Base-by-base conservation (phyloP, 805 yeast species). In the Cyberlindnera lachancei region DNA sequence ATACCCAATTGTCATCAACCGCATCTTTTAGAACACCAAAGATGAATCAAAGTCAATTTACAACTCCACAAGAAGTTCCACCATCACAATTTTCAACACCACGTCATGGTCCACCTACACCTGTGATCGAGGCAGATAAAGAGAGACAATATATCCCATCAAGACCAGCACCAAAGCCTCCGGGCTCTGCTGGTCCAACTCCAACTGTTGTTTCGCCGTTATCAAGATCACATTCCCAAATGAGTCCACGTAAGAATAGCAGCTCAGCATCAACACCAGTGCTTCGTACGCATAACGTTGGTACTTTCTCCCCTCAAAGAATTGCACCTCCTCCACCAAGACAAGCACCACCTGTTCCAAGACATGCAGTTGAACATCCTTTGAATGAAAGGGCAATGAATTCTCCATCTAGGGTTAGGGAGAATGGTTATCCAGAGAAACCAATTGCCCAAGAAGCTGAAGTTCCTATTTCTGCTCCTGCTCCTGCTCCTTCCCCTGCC, bases 141-240 rank as follows among this genome's bases (percentile, higher is more conserved):
- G 71, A 59, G 34, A 49, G 44, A 18, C 75, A 66, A 45, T 76
- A 68, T 40, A 75, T 76, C 32, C 84, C 83, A 4, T 68, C 74
- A 33, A 62, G 84, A 40, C 83, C 84, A 0, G 81, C 84, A 0
- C 84, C 84, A 20, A 72, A 68, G 44, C 82, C 83, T 9, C 72
- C 70, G 4, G 51, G 45, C 22, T 31, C 32, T 5, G 25, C 37
- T 3, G 46, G 53, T 5, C 36, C 51, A 4, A 28, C 49, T 4
- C 38, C 52, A 21, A 38, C 34, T 15, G 36, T 49, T 17, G 46
- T 52, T 1, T 52, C 62, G 0, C 58, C 60, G 20, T 34, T 49
- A 19, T 44, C 51, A 11, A 46, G 50, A 31, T 33, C 37, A 5
- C 34, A 25, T 25, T 40, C 55, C 29, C 28, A 30, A 21, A 29